Base-by-base conservation (phyloP, 2,329 filamentous ascomycete species). In the Penicillium sumatraense region DNA sequence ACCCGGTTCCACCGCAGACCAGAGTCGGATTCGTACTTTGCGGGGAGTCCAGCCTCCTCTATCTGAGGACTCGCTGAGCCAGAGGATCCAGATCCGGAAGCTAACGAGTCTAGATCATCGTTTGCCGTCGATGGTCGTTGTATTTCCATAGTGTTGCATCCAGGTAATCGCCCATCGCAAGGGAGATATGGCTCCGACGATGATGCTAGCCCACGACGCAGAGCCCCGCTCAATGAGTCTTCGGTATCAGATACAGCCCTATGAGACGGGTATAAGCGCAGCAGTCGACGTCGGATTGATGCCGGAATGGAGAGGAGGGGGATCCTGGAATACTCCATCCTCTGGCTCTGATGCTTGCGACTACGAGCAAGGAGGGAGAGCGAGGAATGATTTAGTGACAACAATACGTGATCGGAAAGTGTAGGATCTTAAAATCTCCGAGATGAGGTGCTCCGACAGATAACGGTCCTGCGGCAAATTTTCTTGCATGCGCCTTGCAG, bases 1-100 rank as follows among this genome's bases (percentile, higher is more conserved):
- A 73, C 66, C 29, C 70, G 64, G 54, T 74, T 73, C 73, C 71
- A 74, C 38, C 60, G 64, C 45, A 74, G 36, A 1, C 72, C 72
- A 0, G 72, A 72, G 14, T 62, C 62, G 6, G 54, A 59, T 51
- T 73, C 71, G 49, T 71, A 71, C 29, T 66, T 64, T 5, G 57
- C 23, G 16, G 41, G 59, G 50, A 21, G 47, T n/a, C 26, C 50
- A 18, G 47, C 38, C 29, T 57, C 48, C 35, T 58, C 44, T 36
- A 16, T 8, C 13, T 26, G 51, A n/a, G 53, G 35, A 41, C 42
- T 59, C 44, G 61, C 42, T 13, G 59, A 54, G 24, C 47, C 29
- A 31, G 26, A 31, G 14, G 48, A 42, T 18, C 51, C n/a, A 33
- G 64, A 61, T 36, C 44, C 44, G 16, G 65, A 60, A 9, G 61